Percentiles rank a stretch among this genome's conserved stretches.
These are phyloP conservation scores for Trematosphaeria pertusa DNA, from an alignment of 2,329 filamentous ascomycete species.

Conservation along the genomic window DNA sequence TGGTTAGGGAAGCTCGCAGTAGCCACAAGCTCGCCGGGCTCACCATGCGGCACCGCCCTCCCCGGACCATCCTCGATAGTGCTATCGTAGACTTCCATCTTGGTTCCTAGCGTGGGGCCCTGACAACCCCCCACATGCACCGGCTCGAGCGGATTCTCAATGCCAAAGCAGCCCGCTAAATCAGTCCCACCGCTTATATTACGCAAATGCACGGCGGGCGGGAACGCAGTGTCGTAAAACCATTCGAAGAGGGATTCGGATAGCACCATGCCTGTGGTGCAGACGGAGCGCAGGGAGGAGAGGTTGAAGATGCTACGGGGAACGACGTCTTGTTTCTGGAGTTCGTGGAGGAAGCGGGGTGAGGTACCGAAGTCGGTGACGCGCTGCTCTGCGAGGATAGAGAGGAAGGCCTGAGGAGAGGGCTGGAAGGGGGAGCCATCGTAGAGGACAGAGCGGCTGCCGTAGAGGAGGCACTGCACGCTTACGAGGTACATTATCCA, in stretches of 20 bases:
- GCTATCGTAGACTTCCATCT: constrained; percentile 67
- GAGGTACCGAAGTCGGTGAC: constrained; percentile 79
- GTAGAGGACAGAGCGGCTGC: constrained; percentile 73
- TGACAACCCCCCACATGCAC: constrained; percentile 67
- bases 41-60: constrained; percentile 65
- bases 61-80: constrained; percentile 55
- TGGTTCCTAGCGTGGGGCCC: constrained; percentile 60
- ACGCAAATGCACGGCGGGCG: constrained; percentile 67
- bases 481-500: constrained; percentile 88
- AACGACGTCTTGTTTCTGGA: constrained; percentile 68
- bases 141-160: constrained; percentile 73
- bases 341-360: constrained; percentile 77
- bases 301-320: constrained; percentile 71
- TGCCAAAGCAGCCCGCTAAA: constrained; percentile 69
- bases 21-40: constrained; percentile 77
- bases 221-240: constrained; percentile 78
- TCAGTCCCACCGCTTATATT: constrained; percentile 84
- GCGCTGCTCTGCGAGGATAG: constrained; percentile 66
- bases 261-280: constrained; percentile 82
- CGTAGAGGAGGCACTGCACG: constrained; percentile 65
- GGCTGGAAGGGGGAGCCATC: constrained; percentile 83
- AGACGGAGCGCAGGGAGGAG: constrained; percentile 66
- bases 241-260: constrained; percentile 80
- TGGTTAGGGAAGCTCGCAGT: constrained; percentile 77
- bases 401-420: constrained; percentile 67